phyloP scores from a whole-genome alignment of 2,329 filamentous ascomycete species.

The Diaporthe caulivora region DNA sequence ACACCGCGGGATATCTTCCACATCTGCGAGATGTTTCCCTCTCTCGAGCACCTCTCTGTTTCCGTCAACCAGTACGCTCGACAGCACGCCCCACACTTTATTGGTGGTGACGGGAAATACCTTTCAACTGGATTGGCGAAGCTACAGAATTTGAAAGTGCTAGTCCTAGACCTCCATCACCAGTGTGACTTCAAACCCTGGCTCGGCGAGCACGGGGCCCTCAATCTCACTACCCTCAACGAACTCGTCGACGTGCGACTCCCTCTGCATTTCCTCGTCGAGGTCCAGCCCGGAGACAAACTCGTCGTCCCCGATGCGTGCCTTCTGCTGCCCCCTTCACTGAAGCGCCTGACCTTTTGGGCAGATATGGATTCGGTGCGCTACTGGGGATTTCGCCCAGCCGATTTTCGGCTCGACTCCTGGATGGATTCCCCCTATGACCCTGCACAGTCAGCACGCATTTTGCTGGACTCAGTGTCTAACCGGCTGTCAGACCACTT shows the following conservation, averaged over 20 bases:
- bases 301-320: background rate
- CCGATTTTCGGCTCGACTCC: too few species aligned
- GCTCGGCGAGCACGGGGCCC: background rate
- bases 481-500: too few species aligned
- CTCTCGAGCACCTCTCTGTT: background rate
- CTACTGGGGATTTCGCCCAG: too few species aligned
- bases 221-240: background rate
- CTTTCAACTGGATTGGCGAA: background rate
- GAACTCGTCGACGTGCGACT: background rate
- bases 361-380: background rate
- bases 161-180: background rate
- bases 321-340: background rate
- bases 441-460: too few species aligned
- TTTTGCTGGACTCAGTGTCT: too few species aligned
- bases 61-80: background rate
- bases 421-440: too few species aligned
- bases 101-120: too few species aligned
- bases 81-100: too few species aligned
- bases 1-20: background rate
- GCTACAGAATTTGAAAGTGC: background rate
- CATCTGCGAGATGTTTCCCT: background rate
- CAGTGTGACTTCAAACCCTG: background rate
- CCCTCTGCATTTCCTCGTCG: background rate
- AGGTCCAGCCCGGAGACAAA: background rate
- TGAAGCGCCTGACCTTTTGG: background rate